Percentiles rank a stretch among this genome's conserved stretches.
phyloP scores from a whole-genome alignment of 2,329 filamentous ascomycete species.

The Cladosporium austrohemisphaericum region DNA sequence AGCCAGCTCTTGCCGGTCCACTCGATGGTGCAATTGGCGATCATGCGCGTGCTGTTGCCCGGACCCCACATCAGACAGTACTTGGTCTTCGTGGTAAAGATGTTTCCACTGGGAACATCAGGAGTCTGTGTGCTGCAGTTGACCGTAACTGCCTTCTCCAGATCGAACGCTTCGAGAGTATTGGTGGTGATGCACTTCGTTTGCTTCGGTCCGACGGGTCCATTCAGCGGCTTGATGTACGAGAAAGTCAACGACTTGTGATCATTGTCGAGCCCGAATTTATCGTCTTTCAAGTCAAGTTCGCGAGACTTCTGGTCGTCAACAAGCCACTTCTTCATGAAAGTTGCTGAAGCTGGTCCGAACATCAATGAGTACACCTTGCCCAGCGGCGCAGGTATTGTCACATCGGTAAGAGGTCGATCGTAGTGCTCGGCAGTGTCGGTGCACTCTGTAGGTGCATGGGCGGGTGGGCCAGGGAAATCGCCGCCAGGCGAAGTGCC shows the following conservation, averaged over 20 bases:
- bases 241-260: conserved; percentile 71
- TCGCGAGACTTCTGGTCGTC: conserved; percentile 86
- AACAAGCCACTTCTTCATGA: conserved; percentile 82
- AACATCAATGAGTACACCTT: conserved; percentile 89
- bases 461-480: conserved; percentile 79
- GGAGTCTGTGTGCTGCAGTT: conserved; percentile 81
- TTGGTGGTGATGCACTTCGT: conserved; percentile 92
- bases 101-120: conserved; percentile 89
- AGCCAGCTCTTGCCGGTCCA: conserved; percentile 99
- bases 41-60: conserved; percentile 76
- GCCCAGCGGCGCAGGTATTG: conserved; percentile 80
- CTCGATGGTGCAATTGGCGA: conserved; percentile 86
- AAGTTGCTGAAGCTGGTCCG: conserved; percentile 71
- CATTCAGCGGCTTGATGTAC: conserved; percentile 88
- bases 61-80: conserved; percentile 94
- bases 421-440: conserved; percentile 79
- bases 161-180: conserved; percentile 75
- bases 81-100: conserved; percentile 87
- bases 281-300: conserved; percentile 77
- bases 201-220: conserved; percentile 81
- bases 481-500: conserved; percentile 51
- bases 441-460: conserved; percentile 79
- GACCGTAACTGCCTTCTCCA: conserved; percentile 84
- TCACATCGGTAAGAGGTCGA: conserved; percentile 77
- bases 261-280: conserved; percentile 67